phyloP scores from a whole-genome alignment of 345 rosid genomes.

The Rhodamnia rubescens region DNA sequence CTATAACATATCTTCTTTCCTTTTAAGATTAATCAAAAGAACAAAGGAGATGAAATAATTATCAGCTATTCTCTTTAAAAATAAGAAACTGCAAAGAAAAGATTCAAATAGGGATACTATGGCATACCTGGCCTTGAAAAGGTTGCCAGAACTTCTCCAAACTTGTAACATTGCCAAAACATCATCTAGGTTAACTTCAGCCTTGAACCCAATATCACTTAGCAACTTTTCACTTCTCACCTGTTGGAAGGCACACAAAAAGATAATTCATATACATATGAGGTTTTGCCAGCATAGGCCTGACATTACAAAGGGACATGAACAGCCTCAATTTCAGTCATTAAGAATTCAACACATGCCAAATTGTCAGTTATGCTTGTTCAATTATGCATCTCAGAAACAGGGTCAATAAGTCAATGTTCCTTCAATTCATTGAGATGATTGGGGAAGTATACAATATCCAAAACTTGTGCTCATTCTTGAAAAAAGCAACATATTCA shows the following conservation, averaged over 20 bases:
- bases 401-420: not conserved
- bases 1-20: not conserved
- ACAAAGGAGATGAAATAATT: not conserved
- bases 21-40: not conserved
- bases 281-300: not conserved
- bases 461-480: not conserved
- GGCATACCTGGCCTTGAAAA: slow-evolving; percentile 28
- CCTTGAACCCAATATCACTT: slow-evolving; percentile 29
- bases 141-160: slow-evolving; percentile 18
- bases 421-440: not conserved
- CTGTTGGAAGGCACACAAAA: slow-evolving; percentile 4
- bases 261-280: not conserved
- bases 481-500: not conserved
- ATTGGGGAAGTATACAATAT: not conserved
- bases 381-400: not conserved
- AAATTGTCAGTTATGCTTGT: not conserved
- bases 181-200: slow-evolving; percentile 24
- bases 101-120: not conserved
- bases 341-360: not conserved
- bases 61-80: not conserved
- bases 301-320: not conserved
- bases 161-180: slow-evolving; percentile 11
- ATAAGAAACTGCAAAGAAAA: not conserved
- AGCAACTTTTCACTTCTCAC: slow-evolving; percentile 22
- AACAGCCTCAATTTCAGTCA: not conserved